Percentiles rank a stretch among this genome's conserved stretches.
Evolutionary conservation across 441 rosid genomes (phyloP).

Genomic region (Flueggea neowawraea): DNA sequence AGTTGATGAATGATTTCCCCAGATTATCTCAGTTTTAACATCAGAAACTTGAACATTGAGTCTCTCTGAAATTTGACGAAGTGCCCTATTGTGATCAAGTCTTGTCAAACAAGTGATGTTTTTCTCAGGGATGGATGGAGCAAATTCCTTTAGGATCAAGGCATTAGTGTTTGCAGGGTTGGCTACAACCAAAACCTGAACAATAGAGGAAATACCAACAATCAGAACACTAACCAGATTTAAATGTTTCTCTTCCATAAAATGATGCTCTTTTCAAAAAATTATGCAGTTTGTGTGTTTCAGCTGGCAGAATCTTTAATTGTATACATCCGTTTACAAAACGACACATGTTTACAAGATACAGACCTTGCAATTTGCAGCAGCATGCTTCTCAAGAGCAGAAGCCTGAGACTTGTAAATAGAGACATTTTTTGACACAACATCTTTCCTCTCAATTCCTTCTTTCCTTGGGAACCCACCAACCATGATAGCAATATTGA

Average conservation of each 20-base stretch:
- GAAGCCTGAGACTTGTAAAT: slow-evolving; percentile 96
- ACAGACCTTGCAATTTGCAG: slow-evolving; percentile 90
- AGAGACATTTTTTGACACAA: slow-evolving; percentile 89
- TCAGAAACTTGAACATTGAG: slow-evolving; percentile 64
- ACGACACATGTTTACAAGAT: neutral
- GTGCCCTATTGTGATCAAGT: slow-evolving; percentile 86
- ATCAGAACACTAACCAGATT: neutral
- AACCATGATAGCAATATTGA: slow-evolving; percentile 90
- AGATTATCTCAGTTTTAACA: slow-evolving; percentile 84
- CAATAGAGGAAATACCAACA: neutral
- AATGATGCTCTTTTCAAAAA: too few relatives aligned
- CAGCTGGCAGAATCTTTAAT: too few relatives aligned
- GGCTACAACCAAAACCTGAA: slow-evolving; percentile 86
- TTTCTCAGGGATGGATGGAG: slow-evolving; percentile 79
- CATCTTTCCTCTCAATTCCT: slow-evolving; percentile 99
- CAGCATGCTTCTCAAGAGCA: slow-evolving; percentile 86
- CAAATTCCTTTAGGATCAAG: slow-evolving; percentile 89
- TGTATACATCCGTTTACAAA: too few relatives aligned
- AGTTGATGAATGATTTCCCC: slow-evolving; percentile 92
- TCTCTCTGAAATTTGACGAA: slow-evolving; percentile 82
- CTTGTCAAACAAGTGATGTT: slow-evolving; percentile 88
- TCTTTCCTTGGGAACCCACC: slow-evolving; percentile 98
- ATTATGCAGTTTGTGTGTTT: too few relatives aligned
- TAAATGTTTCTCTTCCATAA: too few relatives aligned
- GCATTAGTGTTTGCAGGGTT: slow-evolving; percentile 94